Conservation (phyloP, 2,329 filamentous ascomycete genomes). For the Alternaria sp. region DNA sequence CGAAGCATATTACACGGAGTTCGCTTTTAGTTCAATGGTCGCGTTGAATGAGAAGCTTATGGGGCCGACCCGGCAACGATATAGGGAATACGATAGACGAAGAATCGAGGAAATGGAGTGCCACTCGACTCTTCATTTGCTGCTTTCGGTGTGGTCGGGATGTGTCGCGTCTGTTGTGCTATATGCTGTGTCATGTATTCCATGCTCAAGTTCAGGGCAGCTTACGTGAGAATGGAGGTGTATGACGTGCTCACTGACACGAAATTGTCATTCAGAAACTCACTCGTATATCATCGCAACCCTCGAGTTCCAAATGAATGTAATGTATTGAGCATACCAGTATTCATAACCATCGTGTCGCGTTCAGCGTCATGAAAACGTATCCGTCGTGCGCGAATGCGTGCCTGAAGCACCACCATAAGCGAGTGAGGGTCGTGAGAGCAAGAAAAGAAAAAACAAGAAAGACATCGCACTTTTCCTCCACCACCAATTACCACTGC, state of each 20-base stretch:
- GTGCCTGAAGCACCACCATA: background rate
- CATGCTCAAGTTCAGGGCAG: background rate
- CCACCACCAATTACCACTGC: background rate
- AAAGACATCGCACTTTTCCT: background rate
- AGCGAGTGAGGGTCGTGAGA: background rate
- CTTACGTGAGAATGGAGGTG: background rate
- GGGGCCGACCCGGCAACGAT: background rate
- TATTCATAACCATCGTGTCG: background rate
- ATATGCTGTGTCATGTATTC: background rate
- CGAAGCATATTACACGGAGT: conserved; percentile 1
- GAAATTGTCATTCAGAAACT: no score
- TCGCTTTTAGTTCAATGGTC: background rate
- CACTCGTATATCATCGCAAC: background rate
- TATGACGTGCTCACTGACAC: background rate
- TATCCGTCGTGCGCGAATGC: background rate
- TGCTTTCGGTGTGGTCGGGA: background rate
- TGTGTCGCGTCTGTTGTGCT: background rate
- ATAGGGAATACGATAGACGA: background rate
- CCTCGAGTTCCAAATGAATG: background rate
- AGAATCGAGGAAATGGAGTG: background rate
- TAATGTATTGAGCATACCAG: background rate
- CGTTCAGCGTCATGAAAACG: background rate
- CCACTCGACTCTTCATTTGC: background rate
- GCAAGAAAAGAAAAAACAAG: background rate
- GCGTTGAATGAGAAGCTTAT: background rate